These are phyloP conservation scores for Misopates orontium DNA, from an alignment of 257 asterid species.

Conservation along the genomic window DNA sequence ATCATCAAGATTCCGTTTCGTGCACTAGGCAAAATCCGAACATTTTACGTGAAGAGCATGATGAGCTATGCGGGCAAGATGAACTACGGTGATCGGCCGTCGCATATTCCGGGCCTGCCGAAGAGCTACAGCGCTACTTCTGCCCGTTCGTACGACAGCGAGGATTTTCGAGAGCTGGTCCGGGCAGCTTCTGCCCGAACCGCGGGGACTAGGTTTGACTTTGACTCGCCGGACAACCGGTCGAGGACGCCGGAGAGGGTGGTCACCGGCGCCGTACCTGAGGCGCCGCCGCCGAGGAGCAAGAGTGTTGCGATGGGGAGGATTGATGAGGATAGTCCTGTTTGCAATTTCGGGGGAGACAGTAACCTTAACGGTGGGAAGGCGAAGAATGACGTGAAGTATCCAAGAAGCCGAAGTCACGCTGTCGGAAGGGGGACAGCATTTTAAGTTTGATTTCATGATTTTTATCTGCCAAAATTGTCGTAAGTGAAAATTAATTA, in stretches of 20 bases:
- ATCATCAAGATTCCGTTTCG: slow-evolving; percentile 49
- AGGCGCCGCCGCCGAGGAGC: no score
- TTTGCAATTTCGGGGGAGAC: neutral
- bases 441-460: no score
- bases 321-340: no score
- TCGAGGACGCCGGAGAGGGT: no score
- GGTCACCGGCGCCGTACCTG: no score
- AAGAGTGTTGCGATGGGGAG: no score
- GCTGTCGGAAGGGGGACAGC: slow-evolving; percentile 33
- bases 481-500: no score
- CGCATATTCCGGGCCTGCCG: slow-evolving; percentile 36
- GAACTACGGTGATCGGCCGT: slow-evolving; percentile 6
- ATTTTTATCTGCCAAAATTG: no score
- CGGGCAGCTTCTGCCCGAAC: slow-evolving; percentile 44
- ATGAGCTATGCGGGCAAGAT: slow-evolving; percentile 35
- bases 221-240: no score
- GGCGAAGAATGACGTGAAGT: slow-evolving; percentile 32
- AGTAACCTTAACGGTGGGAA: slow-evolving; percentile 3
- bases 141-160: slow-evolving; percentile 31
- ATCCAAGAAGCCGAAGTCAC: slow-evolving; percentile 64
- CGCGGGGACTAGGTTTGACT: no score
- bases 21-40: slow-evolving; percentile 46
- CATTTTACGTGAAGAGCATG: slow-evolving; percentile 46
- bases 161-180: slow-evolving; percentile 45
- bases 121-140: slow-evolving; percentile 48